Evolutionary conservation across 163 green algal genomes (phyloP).

Genomic region (Prototheca wickerhamii): DNA sequence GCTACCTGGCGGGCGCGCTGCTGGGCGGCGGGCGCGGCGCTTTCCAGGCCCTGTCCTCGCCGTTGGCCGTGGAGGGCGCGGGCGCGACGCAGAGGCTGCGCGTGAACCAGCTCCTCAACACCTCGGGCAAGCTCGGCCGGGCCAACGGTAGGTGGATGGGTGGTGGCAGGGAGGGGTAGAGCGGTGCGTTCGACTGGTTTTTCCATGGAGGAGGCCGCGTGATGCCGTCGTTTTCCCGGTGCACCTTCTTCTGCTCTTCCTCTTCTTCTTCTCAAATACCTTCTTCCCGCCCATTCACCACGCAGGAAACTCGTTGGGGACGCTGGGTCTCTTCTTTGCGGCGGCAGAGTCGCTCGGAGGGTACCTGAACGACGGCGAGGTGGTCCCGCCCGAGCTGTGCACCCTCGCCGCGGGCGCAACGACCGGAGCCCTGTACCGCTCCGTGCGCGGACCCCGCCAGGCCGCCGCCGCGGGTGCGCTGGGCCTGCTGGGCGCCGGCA

Average conservation of each 20-base stretch:
- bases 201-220: neutral
- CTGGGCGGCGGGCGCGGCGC: slow-evolving; percentile 36
- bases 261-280: neutral
- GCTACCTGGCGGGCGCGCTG: slow-evolving; percentile 64
- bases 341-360: slow-evolving; percentile 51
- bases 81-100: slow-evolving; percentile 35
- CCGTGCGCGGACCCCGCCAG: slow-evolving; percentile 57
- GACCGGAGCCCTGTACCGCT: slow-evolving; percentile 68
- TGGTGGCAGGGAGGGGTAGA: neutral
- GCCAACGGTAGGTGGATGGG: slow-evolving; percentile 7
- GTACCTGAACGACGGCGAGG: slow-evolving; percentile 38
- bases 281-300: neutral
- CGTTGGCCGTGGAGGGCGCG: slow-evolving; percentile 21
- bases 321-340: slow-evolving; percentile 74
- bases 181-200: neutral
- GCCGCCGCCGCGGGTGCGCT: slow-evolving; percentile 58
- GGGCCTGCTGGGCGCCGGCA: slow-evolving; percentile 38
- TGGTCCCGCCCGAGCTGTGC: slow-evolving; percentile 38
- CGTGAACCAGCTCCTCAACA: slow-evolving; percentile 65
- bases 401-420: slow-evolving; percentile 53
- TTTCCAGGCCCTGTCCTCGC: slow-evolving; percentile 17
- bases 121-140: slow-evolving; percentile 42
- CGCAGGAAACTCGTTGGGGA: slow-evolving; percentile 64
- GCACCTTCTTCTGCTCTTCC: neutral
- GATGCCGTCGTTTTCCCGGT: neutral